phyloP scores from a whole-genome alignment of 2,329 filamentous ascomycete species.

The Leptosphaerulina australis region DNA sequence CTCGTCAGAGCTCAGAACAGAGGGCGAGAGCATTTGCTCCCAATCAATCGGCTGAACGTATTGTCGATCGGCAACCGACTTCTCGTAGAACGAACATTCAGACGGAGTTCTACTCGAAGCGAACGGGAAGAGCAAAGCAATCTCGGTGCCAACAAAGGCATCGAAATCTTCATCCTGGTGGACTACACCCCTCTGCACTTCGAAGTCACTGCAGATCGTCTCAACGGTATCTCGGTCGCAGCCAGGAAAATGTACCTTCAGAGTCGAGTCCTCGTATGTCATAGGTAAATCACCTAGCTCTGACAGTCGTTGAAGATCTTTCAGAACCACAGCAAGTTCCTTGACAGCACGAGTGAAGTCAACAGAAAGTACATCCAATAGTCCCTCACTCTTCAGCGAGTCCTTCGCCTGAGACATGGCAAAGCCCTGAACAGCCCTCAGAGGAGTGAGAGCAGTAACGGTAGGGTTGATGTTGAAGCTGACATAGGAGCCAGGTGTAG shows the following conservation, averaged over 20 bases:
- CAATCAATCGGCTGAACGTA: constrained; percentile 55
- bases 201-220: constrained; percentile 81
- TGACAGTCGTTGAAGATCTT: constrained; percentile 79
- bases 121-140: constrained; percentile 85
- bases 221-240: constrained; percentile 85
- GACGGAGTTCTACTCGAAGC: constrained; percentile 66
- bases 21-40: constrained; percentile 62
- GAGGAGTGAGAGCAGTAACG: constrained; percentile 81
- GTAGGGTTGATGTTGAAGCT: constrained; percentile 90
- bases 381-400: constrained; percentile 79
- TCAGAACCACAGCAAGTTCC: constrained; percentile 78
- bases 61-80: constrained; percentile 46
- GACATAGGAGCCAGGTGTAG: constrained; percentile 76
- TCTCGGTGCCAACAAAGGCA: constrained; percentile 66
- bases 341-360: constrained; percentile 89
- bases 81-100: constrained; percentile 55
- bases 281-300: constrained; percentile 83
- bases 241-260: constrained; percentile 88
- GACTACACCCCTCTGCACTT: constrained; percentile 79
- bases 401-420: constrained; percentile 53
- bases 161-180: constrained; percentile 81
- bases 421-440: constrained; percentile 65
- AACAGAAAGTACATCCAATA: constrained; percentile 81
- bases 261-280: constrained; percentile 68
- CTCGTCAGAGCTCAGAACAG: constrained; percentile 40